Base-by-base conservation (phyloP, 257 asterid genomes). In the Verbena officinalis region DNA sequence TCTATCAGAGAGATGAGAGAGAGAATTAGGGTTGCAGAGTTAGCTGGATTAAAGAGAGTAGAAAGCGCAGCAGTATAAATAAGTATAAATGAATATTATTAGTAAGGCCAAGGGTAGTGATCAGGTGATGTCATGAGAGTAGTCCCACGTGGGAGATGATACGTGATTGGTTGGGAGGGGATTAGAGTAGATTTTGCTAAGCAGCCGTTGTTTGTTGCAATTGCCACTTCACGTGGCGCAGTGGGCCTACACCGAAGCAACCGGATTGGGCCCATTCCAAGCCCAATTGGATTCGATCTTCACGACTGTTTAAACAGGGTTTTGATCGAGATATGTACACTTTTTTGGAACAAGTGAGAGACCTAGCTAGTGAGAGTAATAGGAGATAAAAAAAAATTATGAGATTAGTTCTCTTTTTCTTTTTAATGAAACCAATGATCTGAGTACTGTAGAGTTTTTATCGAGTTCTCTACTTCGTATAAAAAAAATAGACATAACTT, bases 101-200 rank as follows among this genome's bases (percentile, higher is more conserved):
- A 38, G 24, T 2, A 21, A 24, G 13, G n/a, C n/a, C 4, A 9
- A 3, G 55, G 54, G 71, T 43, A 43, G 44, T 34, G 74, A 42
- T 34, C 65, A 39, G 56, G 48, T 64, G 72, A 52, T 36, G 74
- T 61, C 62, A 68, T 22, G 67, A 85, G 78, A 19, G 54, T 21
- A 76, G 68, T 22, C 81, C 89, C 91, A 87, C 87, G 95, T 87
- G 95, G 84, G 83, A 72, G 62, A 48, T 36, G 46, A 63, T 20
- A 50, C 43, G 50, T 65, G 78, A 87, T 84, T 87, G 95, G 95
- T 65, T 61, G 81, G 42, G 84, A 82, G 71, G 54, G 57, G 95
- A 86, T 86, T 82, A 82, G 72, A 70, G 61, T 8, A 51, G 84
- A 83, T 80, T 78, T 78, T 64, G 63, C 36, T 71, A 75, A 45